These are phyloP conservation scores for Ceratobasidium sp. DNA, from an alignment of 1,284 basidiomycete species.

Conservation along the genomic window DNA sequence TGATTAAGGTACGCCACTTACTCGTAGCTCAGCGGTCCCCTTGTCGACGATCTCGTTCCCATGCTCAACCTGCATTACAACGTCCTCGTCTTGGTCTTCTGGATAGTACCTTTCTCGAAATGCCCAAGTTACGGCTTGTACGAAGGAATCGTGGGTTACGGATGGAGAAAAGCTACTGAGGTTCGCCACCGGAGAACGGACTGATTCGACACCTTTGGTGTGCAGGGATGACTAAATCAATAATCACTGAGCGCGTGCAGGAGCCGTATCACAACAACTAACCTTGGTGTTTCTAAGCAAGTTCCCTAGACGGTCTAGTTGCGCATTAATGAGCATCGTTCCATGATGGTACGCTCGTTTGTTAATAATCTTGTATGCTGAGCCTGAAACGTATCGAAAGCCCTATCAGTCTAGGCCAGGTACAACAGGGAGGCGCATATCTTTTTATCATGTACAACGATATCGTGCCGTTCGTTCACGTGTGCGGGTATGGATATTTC, in stretches of 20 bases:
- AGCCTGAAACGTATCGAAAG: conserved; percentile 83
- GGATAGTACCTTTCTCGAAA: conserved; percentile 69
- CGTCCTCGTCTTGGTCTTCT: neutral
- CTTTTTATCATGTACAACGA: conserved; percentile 83
- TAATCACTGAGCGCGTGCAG: conserved; percentile 11
- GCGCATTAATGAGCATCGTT: conserved; percentile 95
- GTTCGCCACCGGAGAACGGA: conserved; percentile 91
- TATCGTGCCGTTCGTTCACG: conserved; percentile 91
- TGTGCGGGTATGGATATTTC: conserved; percentile 69
- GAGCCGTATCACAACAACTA: conserved; percentile 40
- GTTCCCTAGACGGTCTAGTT: conserved; percentile 72
- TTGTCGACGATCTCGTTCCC: conserved; percentile 56
- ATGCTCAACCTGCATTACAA: conserved; percentile 47
- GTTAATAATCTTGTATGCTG: conserved; percentile 95
- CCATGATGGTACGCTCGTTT: conserved; percentile 96
- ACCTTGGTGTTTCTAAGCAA: conserved; percentile 78
- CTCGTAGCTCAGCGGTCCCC: conserved; percentile 76
- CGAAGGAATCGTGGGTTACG: conserved; percentile 74
- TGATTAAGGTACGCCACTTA: conserved; percentile 47
- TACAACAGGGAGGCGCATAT: conserved; percentile 60
- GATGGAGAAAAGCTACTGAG: conserved; percentile 60
- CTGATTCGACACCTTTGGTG: conserved; percentile 88
- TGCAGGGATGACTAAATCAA: conserved; percentile 57
- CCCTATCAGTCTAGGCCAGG: conserved; percentile 29
- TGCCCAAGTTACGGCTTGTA: conserved; percentile 70